phyloP scores from a whole-genome alignment of 2,329 filamentous ascomycete species.

The Capronia coronata region DNA sequence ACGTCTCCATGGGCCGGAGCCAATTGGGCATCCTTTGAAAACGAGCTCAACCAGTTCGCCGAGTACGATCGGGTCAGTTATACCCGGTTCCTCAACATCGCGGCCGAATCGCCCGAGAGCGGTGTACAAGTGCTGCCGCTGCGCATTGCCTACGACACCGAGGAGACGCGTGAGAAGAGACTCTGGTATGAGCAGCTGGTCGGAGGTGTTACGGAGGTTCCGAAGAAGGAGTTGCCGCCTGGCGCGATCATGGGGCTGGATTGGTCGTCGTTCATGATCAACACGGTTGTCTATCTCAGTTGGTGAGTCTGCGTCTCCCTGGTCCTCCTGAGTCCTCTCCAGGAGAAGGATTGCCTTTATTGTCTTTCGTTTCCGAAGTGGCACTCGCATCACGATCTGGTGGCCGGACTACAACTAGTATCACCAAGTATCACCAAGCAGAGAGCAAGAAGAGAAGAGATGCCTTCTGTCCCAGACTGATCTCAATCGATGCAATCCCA shows the following conservation, averaged over 20 bases:
- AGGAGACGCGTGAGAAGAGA: not conserved
- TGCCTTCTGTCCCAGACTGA: too few species aligned
- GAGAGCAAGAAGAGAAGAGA: too few species aligned
- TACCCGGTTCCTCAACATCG: slow-evolving; percentile 45
- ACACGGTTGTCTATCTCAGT: slow-evolving; percentile 76
- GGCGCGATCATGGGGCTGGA: slow-evolving; percentile 49
- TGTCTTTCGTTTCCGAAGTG: too few species aligned
- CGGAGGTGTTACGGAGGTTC: slow-evolving; percentile 48
- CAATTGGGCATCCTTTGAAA: slow-evolving; percentile 55
- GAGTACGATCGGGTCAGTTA: slow-evolving; percentile 38
- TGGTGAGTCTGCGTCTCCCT: slow-evolving; percentile 77
- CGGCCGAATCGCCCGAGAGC: slow-evolving; percentile 34
- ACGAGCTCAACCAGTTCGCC: slow-evolving; percentile 28
- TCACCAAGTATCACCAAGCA: too few species aligned
- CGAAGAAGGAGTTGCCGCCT: slow-evolving; percentile 9
- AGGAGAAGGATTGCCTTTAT: too few species aligned
- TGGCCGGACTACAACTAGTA: too few species aligned
- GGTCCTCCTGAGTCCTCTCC: too few species aligned
- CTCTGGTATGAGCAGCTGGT: slow-evolving; percentile 61
- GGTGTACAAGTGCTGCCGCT: slow-evolving; percentile 52
- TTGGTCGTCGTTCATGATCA: slow-evolving; percentile 72
- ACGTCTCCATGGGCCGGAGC: slow-evolving; percentile 75
- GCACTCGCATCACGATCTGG: too few species aligned
- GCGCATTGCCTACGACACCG: slow-evolving; percentile 32
- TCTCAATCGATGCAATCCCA: too few species aligned